Base-by-base conservation (phyloP, 495 filamentous ascomycete genomes). In the Penicillium antarcticum region DNA sequence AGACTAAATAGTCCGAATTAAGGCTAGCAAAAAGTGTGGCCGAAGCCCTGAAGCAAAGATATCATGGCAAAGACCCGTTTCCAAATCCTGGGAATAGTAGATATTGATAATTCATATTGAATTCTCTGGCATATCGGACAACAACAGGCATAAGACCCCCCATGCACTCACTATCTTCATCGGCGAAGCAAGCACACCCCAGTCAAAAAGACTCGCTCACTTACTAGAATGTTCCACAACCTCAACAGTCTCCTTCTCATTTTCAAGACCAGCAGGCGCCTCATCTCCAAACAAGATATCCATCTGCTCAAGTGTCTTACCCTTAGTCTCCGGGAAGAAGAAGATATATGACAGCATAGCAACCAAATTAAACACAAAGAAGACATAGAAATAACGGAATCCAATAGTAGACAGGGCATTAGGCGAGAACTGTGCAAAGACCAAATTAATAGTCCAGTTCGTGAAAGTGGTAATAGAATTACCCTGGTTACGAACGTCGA, bases 351-450 rank as follows among this genome's bases (percentile, higher is more conserved):
- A 58, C 0, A 71, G 1, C 5, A 66, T 49, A 16, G 72, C 76
- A 26, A 77, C 60, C 1, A 71, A 43, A 42, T 79, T 80, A 21
- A 71, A 71, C 7, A 64, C 71, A 40, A 77, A 67, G 49, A 80
- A 80, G 2, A 78, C 59, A 16, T 76, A 76, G 38, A 77, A 80
- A 45, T 75, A 80, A 36, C 67, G 66, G 64, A 74, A 78, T 2
- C 68, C 74, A 8, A 79, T 66, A 6, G 50, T 49, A 3, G 65
- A 66, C 33, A 82, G 58, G 0, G 77, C 78, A 29, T 72, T 66
- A 0, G 79, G 79, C 0, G 76, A 70, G 45, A 71, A 75, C 39
- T 81, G 79, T 0, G 73, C 77, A 48, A 81, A 78, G 13, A 81
- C 51, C 40, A 79, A 53, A 48, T 77, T 79, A 2, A 77, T 63